Evolutionary conservation across 345 rosid genomes (phyloP).

Genomic region (Eucalyptus lansdowneana): DNA sequence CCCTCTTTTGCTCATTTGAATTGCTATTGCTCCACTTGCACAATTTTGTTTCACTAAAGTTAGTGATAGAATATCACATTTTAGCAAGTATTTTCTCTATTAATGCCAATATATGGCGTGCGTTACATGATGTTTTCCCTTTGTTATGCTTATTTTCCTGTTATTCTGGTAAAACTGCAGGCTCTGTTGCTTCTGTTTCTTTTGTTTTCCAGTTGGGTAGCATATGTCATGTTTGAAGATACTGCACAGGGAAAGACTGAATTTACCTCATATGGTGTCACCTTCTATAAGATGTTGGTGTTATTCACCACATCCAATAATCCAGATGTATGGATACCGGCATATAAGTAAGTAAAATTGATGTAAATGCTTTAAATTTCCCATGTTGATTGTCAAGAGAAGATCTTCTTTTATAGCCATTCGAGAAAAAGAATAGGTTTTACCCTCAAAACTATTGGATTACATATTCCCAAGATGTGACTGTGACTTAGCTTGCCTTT

Average conservation of each 20-base stretch:
- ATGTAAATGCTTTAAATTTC: not conserved
- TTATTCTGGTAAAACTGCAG: constrained; percentile 34
- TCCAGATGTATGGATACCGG: constrained; percentile 98
- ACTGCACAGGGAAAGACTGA: constrained; percentile 58
- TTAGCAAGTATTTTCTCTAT: not conserved
- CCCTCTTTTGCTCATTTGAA: not conserved
- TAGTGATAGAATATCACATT: not conserved
- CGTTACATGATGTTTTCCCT: not conserved
- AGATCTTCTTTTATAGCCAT: not conserved
- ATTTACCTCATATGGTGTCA: constrained; percentile 68
- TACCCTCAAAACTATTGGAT: not conserved
- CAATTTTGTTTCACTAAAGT: not conserved
- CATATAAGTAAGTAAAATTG: constrained; percentile 73
- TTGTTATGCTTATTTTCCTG: not conserved
- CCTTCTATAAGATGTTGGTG: constrained; percentile 82
- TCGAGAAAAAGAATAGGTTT: not conserved
- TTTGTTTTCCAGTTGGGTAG: constrained; percentile 87
- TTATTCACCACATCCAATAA: constrained; percentile 96
- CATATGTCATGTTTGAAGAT: constrained; percentile 97
- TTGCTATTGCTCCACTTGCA: not conserved
- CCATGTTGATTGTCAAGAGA: not conserved
- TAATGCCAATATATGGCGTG: not conserved
- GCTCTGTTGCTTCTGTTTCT: constrained; percentile 83
- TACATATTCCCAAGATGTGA: not conserved
- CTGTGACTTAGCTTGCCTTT: not conserved